phyloP scores from a whole-genome alignment of 192 early-diverging fungal species.

The Rhizoclosmatium sp. region DNA sequence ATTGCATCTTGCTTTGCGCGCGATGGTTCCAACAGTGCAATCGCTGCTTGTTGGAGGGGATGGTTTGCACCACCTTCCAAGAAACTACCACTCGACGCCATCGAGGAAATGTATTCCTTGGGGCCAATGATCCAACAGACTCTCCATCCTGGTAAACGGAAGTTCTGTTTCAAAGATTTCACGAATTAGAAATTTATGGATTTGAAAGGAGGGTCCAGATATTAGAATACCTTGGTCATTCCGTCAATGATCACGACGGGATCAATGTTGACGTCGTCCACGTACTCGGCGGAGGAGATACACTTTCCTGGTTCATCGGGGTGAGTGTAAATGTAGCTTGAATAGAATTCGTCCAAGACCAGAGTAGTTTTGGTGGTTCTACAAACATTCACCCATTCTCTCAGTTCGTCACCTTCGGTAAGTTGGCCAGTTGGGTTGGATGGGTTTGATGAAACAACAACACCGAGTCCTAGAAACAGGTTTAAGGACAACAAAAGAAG shows the following conservation, averaged over 20 bases:
- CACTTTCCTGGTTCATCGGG: constrained; percentile 47
- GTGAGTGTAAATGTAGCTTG: constrained; percentile 59
- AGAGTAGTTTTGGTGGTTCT: constrained; percentile 52
- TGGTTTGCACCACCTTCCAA: constrained; percentile 66
- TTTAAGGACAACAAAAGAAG: no score
- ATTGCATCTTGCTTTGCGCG: constrained; percentile 50
- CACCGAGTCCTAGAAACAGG: constrained; percentile 41
- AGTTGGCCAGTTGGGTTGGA: constrained; percentile 63
- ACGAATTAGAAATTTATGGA: constrained; percentile 49
- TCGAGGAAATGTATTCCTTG: constrained; percentile 56
- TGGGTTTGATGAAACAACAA: constrained; percentile 62
- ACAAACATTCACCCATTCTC: constrained; percentile 46
- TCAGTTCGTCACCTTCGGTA: constrained; percentile 52
- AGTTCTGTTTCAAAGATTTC: constrained; percentile 46
- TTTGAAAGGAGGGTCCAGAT: not conserved
- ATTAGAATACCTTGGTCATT: constrained; percentile 17
- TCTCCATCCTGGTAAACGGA: constrained; percentile 65
- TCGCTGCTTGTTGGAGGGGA: constrained; percentile 58
- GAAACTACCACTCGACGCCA: constrained; percentile 59
- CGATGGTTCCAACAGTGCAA: constrained; percentile 57
- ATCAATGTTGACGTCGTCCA: constrained; percentile 61
- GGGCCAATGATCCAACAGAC: constrained; percentile 66
- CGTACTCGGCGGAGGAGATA: constrained; percentile 51
- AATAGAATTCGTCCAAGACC: constrained; percentile 67
- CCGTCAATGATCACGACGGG: constrained; percentile 51